Evolutionary conservation across 805 yeast genomes (phyloP).

Genomic region (Metschnikowia chrysomelidarum): DNA sequence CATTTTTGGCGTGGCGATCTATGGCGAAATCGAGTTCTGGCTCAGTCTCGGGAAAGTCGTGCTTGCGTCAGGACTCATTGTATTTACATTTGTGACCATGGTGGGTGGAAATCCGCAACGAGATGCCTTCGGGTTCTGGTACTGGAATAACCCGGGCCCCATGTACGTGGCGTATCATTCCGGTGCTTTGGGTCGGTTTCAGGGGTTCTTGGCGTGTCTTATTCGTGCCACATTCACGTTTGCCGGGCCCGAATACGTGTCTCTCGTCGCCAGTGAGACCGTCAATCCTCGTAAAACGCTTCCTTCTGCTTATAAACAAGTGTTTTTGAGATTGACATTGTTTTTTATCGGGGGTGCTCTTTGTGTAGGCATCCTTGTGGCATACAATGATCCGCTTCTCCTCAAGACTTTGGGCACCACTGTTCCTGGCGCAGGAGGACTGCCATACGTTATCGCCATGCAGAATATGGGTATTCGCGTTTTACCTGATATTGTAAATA

Average conservation of each 20-base stretch:
- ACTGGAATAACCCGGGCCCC: slow-evolving; percentile 21
- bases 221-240: slow-evolving; percentile 74
- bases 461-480: slow-evolving; percentile 61
- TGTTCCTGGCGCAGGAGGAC: slow-evolving; percentile 72
- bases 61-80: slow-evolving; percentile 19
- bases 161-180: slow-evolving; percentile 23
- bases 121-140: slow-evolving; percentile 21
- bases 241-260: slow-evolving; percentile 83
- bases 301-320: slow-evolving; percentile 78
- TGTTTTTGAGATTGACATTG: slow-evolving; percentile 63
- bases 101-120: slow-evolving; percentile 23
- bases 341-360: slow-evolving; percentile 74
- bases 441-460: slow-evolving; percentile 85
- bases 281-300: slow-evolving; percentile 65
- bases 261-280: slow-evolving; percentile 85
- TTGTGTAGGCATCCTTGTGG: slow-evolving; percentile 74
- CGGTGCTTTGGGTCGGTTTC: slow-evolving; percentile 62
- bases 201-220: slow-evolving; percentile 70
- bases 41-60: slow-evolving; percentile 39
- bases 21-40: slow-evolving; percentile 57
- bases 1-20: slow-evolving; percentile 45
- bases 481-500: slow-evolving; percentile 74
- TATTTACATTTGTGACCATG: slow-evolving; percentile 21
- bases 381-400: slow-evolving; percentile 59
- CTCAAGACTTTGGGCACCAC: slow-evolving; percentile 58